phyloP scores from a whole-genome alignment of 495 filamentous ascomycete genomes.

The Eremomyces bilateralis region DNA sequence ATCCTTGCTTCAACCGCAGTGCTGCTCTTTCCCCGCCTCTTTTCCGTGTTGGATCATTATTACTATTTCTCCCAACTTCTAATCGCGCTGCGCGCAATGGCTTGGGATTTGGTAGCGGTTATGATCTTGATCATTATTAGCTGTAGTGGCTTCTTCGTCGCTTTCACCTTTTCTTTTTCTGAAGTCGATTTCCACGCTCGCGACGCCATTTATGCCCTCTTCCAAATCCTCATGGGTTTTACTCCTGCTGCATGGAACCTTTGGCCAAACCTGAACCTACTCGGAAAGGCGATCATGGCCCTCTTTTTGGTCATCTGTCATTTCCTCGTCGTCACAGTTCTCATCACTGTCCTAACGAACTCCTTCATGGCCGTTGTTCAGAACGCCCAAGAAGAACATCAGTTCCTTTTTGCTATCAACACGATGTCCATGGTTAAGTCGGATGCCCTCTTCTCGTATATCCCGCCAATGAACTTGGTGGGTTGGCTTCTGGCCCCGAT shows the following conservation, averaged over 20 bases:
- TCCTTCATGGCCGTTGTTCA: conserved; percentile 86
- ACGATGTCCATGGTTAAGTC: conserved; percentile 94
- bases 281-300: conserved; percentile 53
- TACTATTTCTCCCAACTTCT: conserved; percentile 86
- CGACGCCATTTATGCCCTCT: conserved; percentile 63
- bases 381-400: conserved; percentile 80
- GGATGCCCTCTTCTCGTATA: conserved; percentile 77
- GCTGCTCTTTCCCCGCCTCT: conserved; percentile 70
- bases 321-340: conserved; percentile 79
- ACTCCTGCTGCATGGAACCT: conserved; percentile 50
- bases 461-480: conserved; percentile 71
- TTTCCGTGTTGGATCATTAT: conserved; percentile 81
- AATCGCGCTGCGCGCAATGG: conserved; percentile 85
- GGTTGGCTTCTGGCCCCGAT: conserved; percentile 70
- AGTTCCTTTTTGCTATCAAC: conserved; percentile 85
- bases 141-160: conserved; percentile 86
- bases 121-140: conserved; percentile 62
- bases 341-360: conserved; percentile 83
- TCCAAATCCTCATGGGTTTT: conserved; percentile 83
- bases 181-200: conserved; percentile 29
- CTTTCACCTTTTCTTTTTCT: conserved; percentile 64
- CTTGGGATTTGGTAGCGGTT: conserved; percentile 63
- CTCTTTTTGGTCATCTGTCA: conserved; percentile 84
- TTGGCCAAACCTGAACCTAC: conserved; percentile 57
- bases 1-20: conserved; percentile 75